phyloP scores from a whole-genome alignment of 768 basidiomycete genomes.

The Boletales sp. region DNA sequence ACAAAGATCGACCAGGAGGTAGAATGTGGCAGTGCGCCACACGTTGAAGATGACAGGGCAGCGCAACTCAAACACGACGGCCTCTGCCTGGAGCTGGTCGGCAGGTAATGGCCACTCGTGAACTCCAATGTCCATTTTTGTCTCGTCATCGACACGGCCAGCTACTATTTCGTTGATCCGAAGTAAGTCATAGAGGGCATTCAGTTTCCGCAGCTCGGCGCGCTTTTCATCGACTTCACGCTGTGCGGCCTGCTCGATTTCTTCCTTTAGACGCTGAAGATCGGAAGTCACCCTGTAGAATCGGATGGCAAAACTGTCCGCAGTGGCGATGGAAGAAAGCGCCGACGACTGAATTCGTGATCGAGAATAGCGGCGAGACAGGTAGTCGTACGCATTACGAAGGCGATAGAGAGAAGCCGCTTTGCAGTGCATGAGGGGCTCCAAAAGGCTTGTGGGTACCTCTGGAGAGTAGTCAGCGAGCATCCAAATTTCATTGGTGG shows the following conservation, averaged over 20 bases:
- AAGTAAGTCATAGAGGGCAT: not conserved
- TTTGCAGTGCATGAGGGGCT: slow-evolving; percentile 39
- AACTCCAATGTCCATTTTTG: slow-evolving; percentile 5
- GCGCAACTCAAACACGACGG: slow-evolving; percentile 40
- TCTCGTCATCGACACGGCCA: too few species aligned
- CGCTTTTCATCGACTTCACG: slow-evolving; percentile 15
- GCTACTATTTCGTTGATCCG: too few species aligned
- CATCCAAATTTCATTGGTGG: slow-evolving; percentile 34
- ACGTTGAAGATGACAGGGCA: slow-evolving; percentile 36
- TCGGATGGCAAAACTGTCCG: slow-evolving; percentile 31
- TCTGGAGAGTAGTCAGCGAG: slow-evolving; percentile 45
- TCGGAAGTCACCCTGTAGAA: slow-evolving; percentile 24
- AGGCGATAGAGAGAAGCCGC: slow-evolving; percentile 28
- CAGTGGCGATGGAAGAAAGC: slow-evolving; percentile 23
- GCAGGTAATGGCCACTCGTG: slow-evolving; percentile 47
- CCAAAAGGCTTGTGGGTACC: slow-evolving; percentile 34
- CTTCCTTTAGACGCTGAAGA: slow-evolving; percentile 19
- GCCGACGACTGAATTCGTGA: slow-evolving; percentile 26
- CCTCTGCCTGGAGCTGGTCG: slow-evolving; percentile 11
- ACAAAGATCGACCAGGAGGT: slow-evolving; percentile 35
- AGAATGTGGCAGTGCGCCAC: slow-evolving; percentile 31
- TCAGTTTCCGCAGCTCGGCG: slow-evolving; percentile 24
- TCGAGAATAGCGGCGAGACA: slow-evolving; percentile 25
- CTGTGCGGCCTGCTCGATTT: slow-evolving; percentile 30
- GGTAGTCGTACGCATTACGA: slow-evolving; percentile 24